Percentiles rank a stretch among this genome's conserved stretches.
phyloP scores from a whole-genome alignment of 2,329 filamentous ascomycete species.

The Penicillium sp. region DNA sequence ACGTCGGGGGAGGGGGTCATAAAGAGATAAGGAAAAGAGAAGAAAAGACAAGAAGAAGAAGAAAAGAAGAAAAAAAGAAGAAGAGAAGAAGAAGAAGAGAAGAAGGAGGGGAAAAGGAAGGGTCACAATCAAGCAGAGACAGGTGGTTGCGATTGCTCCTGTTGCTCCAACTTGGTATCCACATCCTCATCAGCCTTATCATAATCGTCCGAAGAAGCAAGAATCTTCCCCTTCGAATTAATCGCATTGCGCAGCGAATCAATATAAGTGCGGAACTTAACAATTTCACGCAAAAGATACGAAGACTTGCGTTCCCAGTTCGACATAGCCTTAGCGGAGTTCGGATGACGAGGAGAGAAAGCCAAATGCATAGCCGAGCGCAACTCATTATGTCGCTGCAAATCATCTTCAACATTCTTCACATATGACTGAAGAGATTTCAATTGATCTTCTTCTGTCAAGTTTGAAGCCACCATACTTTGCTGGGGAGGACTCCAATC shows the following conservation, averaged over 20 bases:
- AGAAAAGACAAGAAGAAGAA: not conserved
- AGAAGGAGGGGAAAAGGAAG: not conserved
- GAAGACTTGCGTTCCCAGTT: conserved; percentile 98
- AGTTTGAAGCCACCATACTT: conserved; percentile 81
- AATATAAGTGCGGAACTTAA: conserved; percentile 96
- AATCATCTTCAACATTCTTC: conserved; percentile 79
- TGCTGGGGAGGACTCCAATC: conserved; percentile 91
- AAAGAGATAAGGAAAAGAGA: not conserved
- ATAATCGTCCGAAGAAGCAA: conserved; percentile 42
- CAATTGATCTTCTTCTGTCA: conserved; percentile 81
- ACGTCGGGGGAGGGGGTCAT: not conserved
- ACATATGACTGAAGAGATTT: conserved; percentile 77
- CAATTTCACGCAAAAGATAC: conserved; percentile 88
- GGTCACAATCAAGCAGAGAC: conserved; percentile 7
- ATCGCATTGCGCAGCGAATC: conserved; percentile 78
- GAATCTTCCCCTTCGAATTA: conserved; percentile 71
- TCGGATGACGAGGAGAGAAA: conserved; percentile 82
- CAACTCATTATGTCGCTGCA: conserved; percentile 85
- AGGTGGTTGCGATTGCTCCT: not conserved
- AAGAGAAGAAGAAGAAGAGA: not conserved
- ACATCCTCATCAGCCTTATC: not conserved
- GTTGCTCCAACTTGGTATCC: not conserved
- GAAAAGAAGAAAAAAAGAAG: not conserved
- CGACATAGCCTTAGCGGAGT: conserved; percentile 80
- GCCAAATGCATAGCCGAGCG: conserved; percentile 85